Percentiles rank a stretch among this genome's conserved stretches.
Conservation (phyloP, 2,329 filamentous ascomycete species). For the Neofusicoccum laricinum region DNA sequence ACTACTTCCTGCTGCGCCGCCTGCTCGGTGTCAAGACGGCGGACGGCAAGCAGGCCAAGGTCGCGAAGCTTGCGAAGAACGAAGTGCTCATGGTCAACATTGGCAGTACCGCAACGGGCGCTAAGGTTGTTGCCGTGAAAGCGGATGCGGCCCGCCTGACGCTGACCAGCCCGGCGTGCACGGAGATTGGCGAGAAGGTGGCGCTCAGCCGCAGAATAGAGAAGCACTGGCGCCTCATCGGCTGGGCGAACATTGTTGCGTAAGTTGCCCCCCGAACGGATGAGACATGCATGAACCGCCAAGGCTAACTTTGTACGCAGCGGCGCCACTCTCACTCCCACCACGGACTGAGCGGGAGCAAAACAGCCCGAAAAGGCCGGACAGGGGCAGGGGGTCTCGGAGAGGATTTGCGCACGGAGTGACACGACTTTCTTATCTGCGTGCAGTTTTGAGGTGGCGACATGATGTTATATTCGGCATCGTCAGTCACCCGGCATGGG, state of each 20-base stretch:
- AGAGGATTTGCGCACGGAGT: not conserved
- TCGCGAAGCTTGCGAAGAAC: conserved; percentile 96
- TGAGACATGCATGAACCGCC: conserved; percentile 9
- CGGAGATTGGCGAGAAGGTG: conserved; percentile 97
- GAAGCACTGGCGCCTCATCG: conserved; percentile 82
- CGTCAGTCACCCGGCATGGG: not conserved
- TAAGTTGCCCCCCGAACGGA: conserved; percentile 24
- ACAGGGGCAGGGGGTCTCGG: not conserved
- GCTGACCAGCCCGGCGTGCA: conserved; percentile 91
- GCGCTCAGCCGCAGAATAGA: conserved; percentile 94
- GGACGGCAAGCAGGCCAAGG: conserved; percentile 98
- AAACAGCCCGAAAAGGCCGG: not conserved
- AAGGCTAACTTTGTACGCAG: conserved; percentile 21
- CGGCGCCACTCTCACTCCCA: conserved; percentile 38
- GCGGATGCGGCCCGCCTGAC: conserved; percentile 95
- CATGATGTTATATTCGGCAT: not conserved
- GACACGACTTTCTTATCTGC: not conserved
- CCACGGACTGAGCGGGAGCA: conserved; percentile 19
- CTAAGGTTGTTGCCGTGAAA: conserved; percentile 95
- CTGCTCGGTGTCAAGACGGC: conserved; percentile 95
- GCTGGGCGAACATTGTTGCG: conserved; percentile 43
- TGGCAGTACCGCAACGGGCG: conserved; percentile 92
- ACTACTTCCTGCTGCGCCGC: conserved; percentile 96
- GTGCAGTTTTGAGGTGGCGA: not conserved
- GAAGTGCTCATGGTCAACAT: conserved; percentile 99